Conservation (phyloP, 495 filamentous ascomycete species). For the Xylaria nigripes region DNA sequence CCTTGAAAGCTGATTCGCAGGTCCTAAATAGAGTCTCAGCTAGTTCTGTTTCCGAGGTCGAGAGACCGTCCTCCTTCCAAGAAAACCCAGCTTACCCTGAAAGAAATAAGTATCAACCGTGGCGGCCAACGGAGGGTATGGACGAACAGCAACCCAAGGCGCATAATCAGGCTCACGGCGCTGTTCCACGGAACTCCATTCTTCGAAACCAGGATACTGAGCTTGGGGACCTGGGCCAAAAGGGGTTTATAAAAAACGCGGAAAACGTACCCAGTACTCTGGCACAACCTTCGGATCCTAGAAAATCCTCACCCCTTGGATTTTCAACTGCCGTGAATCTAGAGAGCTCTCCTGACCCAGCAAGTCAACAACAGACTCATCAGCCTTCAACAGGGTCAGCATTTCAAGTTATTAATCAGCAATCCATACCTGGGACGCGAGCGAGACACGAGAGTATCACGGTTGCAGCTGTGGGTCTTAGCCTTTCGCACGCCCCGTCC, state of each 20-base stretch:
- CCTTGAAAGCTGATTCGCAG: conserved; percentile 5
- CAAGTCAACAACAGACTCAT: conserved; percentile 13
- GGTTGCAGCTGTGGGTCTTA: background rate
- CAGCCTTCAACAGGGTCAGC: background rate
- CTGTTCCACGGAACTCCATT: conserved; percentile 13
- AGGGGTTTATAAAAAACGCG: background rate
- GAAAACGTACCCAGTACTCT: conserved; percentile 8
- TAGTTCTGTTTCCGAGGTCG: background rate
- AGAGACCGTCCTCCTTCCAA: background rate
- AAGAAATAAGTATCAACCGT: conserved; percentile 27
- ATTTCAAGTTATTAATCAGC: background rate
- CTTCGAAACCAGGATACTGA: conserved; percentile 22
- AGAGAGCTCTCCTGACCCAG: conserved; percentile 7
- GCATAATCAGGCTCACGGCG: conserved; percentile 11
- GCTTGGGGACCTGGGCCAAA: conserved; percentile 14
- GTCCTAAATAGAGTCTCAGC: background rate
- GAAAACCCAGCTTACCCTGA: background rate
- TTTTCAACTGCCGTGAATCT: background rate
- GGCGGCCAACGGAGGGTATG: conserved; percentile 20
- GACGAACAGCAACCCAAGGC: conserved; percentile 7
- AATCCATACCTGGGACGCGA: conserved; percentile 12
- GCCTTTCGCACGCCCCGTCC: conserved; percentile 21
- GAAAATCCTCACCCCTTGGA: background rate
- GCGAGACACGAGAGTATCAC: conserved; percentile 20
- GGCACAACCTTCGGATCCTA: conserved; percentile 12